A percentile compares a stretch with the other conserved stretches of the same genome.
phyloP scores from a whole-genome alignment of 192 early-diverging fungal species.

The Spizellomyces punctatus region DNA sequence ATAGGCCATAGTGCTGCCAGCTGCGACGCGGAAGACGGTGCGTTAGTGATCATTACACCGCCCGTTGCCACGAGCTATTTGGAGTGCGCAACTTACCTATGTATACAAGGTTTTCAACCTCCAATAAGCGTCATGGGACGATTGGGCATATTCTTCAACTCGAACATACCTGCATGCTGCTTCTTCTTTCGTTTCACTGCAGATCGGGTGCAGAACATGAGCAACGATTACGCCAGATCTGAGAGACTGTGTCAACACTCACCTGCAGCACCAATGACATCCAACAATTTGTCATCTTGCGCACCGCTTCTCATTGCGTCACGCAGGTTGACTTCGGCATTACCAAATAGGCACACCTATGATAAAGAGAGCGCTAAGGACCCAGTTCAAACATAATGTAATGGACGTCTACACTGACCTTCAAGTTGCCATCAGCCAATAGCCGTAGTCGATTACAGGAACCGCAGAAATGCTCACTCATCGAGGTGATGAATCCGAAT shows the following conservation, averaged over 20 bases:
- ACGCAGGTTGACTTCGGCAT: constrained; percentile 82
- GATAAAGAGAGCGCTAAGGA: neutral
- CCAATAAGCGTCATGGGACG: constrained; percentile 96
- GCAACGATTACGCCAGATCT: neutral
- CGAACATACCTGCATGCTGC: constrained; percentile 92
- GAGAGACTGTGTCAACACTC: constrained; percentile 6
- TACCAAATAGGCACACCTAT: constrained; percentile 86
- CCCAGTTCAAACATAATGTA: neutral
- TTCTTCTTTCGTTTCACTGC: constrained; percentile 80
- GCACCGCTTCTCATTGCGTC: constrained; percentile 73
- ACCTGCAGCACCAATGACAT: constrained; percentile 77
- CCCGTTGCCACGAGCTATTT: too few relatives aligned
- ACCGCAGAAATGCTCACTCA: constrained; percentile 96
- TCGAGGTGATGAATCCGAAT: constrained; percentile 96
- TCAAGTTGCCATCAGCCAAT: constrained; percentile 92
- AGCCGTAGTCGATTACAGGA: constrained; percentile 93
- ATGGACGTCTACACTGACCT: constrained; percentile 47
- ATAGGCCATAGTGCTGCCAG: too few relatives aligned
- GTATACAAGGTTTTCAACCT: constrained; percentile 51
- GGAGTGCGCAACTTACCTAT: too few relatives aligned
- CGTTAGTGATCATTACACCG: too few relatives aligned
- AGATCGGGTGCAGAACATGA: constrained; percentile 2
- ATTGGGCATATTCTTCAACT: constrained; percentile 80
- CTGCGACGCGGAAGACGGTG: too few relatives aligned
- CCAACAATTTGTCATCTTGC: constrained; percentile 67